Conservation (phyloP, 306 rosid genomes). For the Arachis hypogaea region DNA sequence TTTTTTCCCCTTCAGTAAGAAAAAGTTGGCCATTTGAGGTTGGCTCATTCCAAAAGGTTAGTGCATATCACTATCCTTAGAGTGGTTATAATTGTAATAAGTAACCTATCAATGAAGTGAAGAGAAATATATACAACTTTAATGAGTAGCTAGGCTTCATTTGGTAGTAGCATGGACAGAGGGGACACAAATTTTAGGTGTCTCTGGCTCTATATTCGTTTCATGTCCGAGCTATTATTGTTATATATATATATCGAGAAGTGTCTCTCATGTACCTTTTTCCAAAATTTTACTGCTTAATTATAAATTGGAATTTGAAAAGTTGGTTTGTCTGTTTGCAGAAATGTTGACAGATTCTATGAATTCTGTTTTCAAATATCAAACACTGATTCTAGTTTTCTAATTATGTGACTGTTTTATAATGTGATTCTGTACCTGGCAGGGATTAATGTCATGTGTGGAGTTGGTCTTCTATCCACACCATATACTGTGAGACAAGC, state of each 20-base stretch:
- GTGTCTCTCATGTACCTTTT: background rate
- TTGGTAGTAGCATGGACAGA: no score
- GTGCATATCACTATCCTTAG: background rate
- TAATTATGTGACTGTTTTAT: background rate
- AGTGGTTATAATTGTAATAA: no score
- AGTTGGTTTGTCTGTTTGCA: constrained; percentile 4
- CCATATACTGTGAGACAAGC: constrained; percentile 73
- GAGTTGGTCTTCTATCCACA: constrained; percentile 78
- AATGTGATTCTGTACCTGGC: constrained; percentile 31
- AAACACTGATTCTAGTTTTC: background rate
- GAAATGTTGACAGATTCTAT: background rate
- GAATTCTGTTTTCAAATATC: background rate
- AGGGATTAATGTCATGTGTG: constrained; percentile 80
- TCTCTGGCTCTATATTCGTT: no score
- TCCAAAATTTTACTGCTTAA: background rate
- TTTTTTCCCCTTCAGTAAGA: background rate
- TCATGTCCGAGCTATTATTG: no score
- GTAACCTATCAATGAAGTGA: no score
- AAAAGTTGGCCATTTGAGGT: background rate
- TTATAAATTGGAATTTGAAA: background rate
- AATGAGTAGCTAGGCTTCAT: no score
- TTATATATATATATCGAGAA: no score
- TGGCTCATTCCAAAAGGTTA: background rate
- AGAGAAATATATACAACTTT: no score
- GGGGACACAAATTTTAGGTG: no score